Evolutionary conservation across 106 monocot genomes (phyloP), one percentile per base, ranked within the genome.

Genomic region (Dioscorea zingiberensis): DNA sequence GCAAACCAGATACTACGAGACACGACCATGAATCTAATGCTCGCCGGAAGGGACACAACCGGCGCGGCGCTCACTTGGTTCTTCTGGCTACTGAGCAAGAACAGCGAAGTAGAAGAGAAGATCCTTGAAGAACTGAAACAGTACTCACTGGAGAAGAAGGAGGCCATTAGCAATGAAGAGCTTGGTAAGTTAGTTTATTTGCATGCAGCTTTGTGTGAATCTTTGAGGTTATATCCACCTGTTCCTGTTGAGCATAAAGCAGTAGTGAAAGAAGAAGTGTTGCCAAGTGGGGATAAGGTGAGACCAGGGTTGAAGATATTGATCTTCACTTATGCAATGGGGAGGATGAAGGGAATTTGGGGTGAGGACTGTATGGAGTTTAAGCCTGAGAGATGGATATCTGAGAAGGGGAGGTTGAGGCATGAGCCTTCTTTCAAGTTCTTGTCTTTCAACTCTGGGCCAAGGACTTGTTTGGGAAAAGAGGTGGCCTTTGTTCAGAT

Each of bases 401-500:
- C 56, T 0, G 65, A 63, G n/a, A 7, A 57, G 1, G 71, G 71
- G 25, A 71, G 19, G 65, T 13, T 80, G 30, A 64, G 32, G 13
- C 60, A 71, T 44, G 80, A 66, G 70, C 80, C 74, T 17, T 70
- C 80, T 13, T 71, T 71, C 65, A 80, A 80, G 66, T 80, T 80
- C 65, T 18, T 80, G 59, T 64, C 74, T 10, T 80, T 80, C 60
- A 80, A 70, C 24, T 59, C 74, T 9, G 80, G 80, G 13, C 74
- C 74, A 21, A 70, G 80, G 74, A 80, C 74, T 46, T 80, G 80
- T 48, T 47, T 80, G 54, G 80, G 80, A 16, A 80, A 80, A 54
- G 80, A 71, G 25, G 51, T 71, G 5, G 74, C 74, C 12, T 69
- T 80, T 53, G 74, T 28, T 2, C 80, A 80, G 65, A 74, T 80